These are phyloP conservation scores for Exophiala lecanii-corni DNA, from an alignment of 2,329 filamentous ascomycete species.

Conservation along the genomic window DNA sequence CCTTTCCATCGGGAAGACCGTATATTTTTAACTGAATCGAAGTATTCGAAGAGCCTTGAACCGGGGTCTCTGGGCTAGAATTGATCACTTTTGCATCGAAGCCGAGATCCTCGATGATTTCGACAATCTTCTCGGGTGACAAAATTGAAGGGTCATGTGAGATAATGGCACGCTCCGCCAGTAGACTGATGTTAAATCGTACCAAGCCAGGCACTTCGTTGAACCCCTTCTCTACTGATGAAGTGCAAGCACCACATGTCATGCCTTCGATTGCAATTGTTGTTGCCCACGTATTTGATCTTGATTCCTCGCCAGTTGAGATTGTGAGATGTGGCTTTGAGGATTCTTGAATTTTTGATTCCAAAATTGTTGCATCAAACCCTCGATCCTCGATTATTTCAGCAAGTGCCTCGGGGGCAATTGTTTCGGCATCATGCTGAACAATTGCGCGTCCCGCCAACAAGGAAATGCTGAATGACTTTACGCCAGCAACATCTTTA, in stretches of 20 bases:
- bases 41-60: constrained; percentile 53
- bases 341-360: constrained; percentile 50
- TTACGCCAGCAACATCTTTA: constrained; percentile 67
- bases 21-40: constrained; percentile 78
- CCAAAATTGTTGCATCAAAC: constrained; percentile 74
- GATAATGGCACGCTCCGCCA: constrained; percentile 87
- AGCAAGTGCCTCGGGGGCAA: constrained; percentile 51
- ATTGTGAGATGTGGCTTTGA: constrained; percentile 31
- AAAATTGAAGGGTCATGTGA: constrained; percentile 73
- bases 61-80: constrained; percentile 58
- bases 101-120: constrained; percentile 82
- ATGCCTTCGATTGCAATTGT: constrained; percentile 91
- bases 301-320: constrained; percentile 29
- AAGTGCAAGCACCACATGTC: constrained; percentile 96
- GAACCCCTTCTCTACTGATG: constrained; percentile 81
- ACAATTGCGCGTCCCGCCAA: constrained; percentile 81
- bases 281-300: constrained; percentile 57
- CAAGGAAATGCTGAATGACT: constrained; percentile 74
- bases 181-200: constrained; percentile 89
- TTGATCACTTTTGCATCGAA: constrained; percentile 84
- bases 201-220: constrained; percentile 69
- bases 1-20: constrained; percentile 66
- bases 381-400: constrained; percentile 64
- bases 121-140: constrained; percentile 66
- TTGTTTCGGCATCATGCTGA: constrained; percentile 62